phyloP scores from a whole-genome alignment of 192 early-diverging fungal species.

The Backusella liffmaniae region DNA sequence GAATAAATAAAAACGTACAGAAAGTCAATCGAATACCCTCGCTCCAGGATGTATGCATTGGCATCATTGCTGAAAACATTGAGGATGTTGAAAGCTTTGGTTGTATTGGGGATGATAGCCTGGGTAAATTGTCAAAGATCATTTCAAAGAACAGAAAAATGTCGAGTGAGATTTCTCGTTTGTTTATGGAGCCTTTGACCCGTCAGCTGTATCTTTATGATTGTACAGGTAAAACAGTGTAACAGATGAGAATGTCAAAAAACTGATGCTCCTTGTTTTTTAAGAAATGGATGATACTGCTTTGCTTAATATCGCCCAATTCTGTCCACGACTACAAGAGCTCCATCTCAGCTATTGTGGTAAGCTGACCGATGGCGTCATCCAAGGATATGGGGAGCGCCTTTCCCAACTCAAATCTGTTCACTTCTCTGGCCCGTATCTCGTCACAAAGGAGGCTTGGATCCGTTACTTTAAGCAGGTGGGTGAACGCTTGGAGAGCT shows the following conservation, averaged over 20 bases:
- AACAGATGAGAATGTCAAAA: too few relatives aligned
- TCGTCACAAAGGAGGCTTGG: conserved; percentile 61
- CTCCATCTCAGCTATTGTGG: conserved; percentile 78
- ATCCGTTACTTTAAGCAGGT: conserved; percentile 53
- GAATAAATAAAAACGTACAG: conserved; percentile 2
- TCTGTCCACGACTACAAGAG: conserved; percentile 57
- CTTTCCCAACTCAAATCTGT: conserved; percentile 51
- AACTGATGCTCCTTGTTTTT: too few relatives aligned
- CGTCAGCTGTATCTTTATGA: conserved; percentile 70
- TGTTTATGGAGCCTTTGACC: conserved; percentile 69
- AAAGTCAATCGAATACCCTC: conserved; percentile 44
- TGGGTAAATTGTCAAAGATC: conserved; percentile 74
- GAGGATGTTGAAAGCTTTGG: conserved; percentile 84
- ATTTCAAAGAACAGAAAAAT: conserved; percentile 74
- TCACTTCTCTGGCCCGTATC: conserved; percentile 68
- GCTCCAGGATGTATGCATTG: conserved; percentile 66
- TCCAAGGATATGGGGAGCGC: conserved; percentile 39
- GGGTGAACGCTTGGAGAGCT: conserved; percentile 50
- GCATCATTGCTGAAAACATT: conserved; percentile 72
- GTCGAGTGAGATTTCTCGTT: conserved; percentile 55
- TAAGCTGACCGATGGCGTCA: conserved; percentile 51
- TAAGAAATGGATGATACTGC: conserved; percentile 46
- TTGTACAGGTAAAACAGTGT: conserved; percentile 53
- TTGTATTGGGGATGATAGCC: conserved; percentile 67
- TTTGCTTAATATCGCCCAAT: conserved; percentile 58